A percentile compares a stretch with the other conserved stretches of the same genome.
Evolutionary conservation across 805 yeast species (phyloP).

Genomic region (Cyberlindnera mycetangii): DNA sequence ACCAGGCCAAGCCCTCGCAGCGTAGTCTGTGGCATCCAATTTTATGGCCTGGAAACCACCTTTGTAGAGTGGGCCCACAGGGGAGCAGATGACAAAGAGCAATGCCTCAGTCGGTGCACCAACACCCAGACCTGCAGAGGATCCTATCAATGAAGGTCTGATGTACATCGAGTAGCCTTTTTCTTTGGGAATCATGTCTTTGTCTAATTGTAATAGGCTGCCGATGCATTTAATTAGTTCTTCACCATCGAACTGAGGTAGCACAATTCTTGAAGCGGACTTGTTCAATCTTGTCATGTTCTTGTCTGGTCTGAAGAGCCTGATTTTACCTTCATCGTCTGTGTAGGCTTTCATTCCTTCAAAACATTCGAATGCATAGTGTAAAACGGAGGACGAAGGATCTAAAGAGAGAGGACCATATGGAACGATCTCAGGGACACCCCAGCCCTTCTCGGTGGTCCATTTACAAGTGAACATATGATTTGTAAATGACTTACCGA

Average conservation of each 20-base stretch:
- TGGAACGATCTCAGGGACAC: conserved; percentile 81
- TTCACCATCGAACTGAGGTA: conserved; percentile 84
- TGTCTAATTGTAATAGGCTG: conserved; percentile 71
- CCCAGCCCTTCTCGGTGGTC: conserved; percentile 80
- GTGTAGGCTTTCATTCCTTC: conserved; percentile 95
- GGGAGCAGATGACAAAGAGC: conserved; percentile 86
- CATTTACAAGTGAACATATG: conserved; percentile 90
- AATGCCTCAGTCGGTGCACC: conserved; percentile 77
- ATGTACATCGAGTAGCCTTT: conserved; percentile 88
- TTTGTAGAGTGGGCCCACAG: conserved; percentile 94
- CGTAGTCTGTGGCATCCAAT: conserved; percentile 92
- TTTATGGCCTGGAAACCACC: conserved; percentile 95
- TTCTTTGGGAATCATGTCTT: conserved; percentile 75
- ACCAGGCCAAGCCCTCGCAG: conserved; percentile 99
- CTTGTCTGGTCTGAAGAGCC: conserved; percentile 88
- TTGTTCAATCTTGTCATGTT: conserved; percentile 90
- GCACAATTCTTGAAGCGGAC: conserved; percentile 83
- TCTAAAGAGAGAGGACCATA: conserved; percentile 76
- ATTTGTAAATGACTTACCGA: conserved; percentile 75
- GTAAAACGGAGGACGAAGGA: conserved; percentile 89
- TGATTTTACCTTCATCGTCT: conserved; percentile 56
- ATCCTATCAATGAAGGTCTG: conserved; percentile 95
- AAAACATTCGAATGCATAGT: conserved; percentile 90
- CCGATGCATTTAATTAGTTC: conserved; percentile 74
- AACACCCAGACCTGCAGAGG: conserved; percentile 85